Conservation (phyloP, 768 basidiomycete species). For the Panaeolus cyanescens region DNA sequence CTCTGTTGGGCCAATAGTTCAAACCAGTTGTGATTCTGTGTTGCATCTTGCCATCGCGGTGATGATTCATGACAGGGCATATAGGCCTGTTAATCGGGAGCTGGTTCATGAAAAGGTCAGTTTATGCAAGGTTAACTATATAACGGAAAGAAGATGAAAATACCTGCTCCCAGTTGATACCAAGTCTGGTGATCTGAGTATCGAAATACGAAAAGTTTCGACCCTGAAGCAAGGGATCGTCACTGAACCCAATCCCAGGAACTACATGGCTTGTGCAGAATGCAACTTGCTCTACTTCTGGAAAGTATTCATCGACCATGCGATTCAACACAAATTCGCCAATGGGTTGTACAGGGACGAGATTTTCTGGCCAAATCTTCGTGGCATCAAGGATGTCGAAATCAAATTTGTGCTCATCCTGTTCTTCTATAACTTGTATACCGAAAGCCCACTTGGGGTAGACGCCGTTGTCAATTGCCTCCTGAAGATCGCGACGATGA, state of each 20-base stretch:
- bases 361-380: conserved; percentile 83
- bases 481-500: conserved; percentile 83
- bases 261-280: conserved; percentile 80
- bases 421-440: conserved; percentile 71
- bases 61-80: conserved; percentile 72
- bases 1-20: conserved; percentile 88
- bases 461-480: conserved; percentile 74
- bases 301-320: conserved; percentile 74
- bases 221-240: conserved; percentile 82
- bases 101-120: conserved; percentile 29
- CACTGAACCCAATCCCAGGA: conserved; percentile 69
- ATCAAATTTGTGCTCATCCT: conserved; percentile 78
- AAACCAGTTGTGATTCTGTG: conserved; percentile 61
- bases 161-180: conserved; percentile 77
- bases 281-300: conserved; percentile 87
- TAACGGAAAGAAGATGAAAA: no score
- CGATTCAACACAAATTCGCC: conserved; percentile 73
- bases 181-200: conserved; percentile 80
- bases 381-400: conserved; percentile 89
- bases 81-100: conserved; percentile 83
- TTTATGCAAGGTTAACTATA: no score
- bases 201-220: conserved; percentile 89
- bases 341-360: conserved; percentile 75
- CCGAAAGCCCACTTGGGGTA: conserved; percentile 81
- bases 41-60: conserved; percentile 63